A percentile compares a stretch with the other conserved stretches of the same genome.
These are phyloP conservation scores for Tillandsia fasciculata DNA, from an alignment of 176 grass and related monocot genomes.

Conservation along the genomic window DNA sequence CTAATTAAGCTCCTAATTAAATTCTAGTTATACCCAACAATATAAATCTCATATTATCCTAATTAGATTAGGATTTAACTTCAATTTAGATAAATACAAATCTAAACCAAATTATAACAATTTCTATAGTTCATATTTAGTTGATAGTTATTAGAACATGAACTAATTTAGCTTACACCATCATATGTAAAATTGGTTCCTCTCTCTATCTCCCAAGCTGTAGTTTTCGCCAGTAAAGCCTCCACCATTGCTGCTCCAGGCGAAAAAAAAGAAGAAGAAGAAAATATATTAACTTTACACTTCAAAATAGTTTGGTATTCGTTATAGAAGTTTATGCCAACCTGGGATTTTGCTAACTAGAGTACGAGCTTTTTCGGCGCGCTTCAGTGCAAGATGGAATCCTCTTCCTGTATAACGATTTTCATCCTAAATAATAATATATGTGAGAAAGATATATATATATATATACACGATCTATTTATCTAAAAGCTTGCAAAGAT, in stretches of 20 bases:
- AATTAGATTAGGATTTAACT: no score
- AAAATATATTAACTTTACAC: not conserved
- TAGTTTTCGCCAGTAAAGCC: constrained; percentile 35
- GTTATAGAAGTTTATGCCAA: constrained; percentile 7
- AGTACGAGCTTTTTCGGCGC: constrained; percentile 62
- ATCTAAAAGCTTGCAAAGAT: not conserved
- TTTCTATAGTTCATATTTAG: no score
- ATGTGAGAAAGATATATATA: not conserved
- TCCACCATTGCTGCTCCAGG: constrained; percentile 55
- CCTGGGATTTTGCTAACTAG: constrained; percentile 74
- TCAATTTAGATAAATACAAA: no score
- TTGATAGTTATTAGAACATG: no score
- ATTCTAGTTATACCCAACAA: no score
- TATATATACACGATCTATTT: no score
- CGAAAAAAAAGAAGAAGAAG: not conserved
- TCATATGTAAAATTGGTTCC: constrained; percentile 51
- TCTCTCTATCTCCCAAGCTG: constrained; percentile 61
- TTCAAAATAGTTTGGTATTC: not conserved
- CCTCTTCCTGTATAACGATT: constrained; percentile 72
- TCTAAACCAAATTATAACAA: no score
- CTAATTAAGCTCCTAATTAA: no score
- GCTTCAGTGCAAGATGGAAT: constrained; percentile 47
- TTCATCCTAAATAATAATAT: constrained; percentile 34
- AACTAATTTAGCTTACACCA: constrained; percentile 32
- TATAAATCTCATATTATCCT: no score